Evolutionary conservation across 2,329 filamentous ascomycete species (phyloP).

Genomic region (Polytolypa hystricis): DNA sequence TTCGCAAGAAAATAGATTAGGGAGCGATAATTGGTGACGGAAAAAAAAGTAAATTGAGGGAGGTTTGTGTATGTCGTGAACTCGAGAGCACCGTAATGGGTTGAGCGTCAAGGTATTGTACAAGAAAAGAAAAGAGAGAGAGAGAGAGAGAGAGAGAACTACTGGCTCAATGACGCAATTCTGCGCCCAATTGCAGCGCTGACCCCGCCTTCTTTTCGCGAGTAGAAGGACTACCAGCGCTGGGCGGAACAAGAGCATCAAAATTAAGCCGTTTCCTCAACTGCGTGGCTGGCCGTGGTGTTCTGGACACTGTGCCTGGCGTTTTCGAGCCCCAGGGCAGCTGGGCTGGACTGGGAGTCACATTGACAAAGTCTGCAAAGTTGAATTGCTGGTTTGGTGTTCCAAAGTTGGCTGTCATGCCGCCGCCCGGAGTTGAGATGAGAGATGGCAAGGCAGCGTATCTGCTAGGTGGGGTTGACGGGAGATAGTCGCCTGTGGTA

Average conservation of each 20-base stretch:
- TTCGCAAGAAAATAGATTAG: too few relatives aligned
- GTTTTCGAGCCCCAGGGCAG: constrained; percentile 59
- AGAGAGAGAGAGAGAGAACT: background rate
- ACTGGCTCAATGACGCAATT: constrained; percentile 41
- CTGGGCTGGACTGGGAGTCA: constrained; percentile 90
- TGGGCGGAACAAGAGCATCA: constrained; percentile 56
- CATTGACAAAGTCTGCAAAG: constrained; percentile 94
- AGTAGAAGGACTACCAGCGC: constrained; percentile 32
- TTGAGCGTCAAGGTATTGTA: too few relatives aligned
- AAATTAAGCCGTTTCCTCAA: constrained; percentile 72
- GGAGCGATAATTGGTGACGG: background rate
- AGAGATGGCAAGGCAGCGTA: constrained; percentile 41
- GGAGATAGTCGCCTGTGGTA: constrained; percentile 44
- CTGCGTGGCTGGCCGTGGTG: constrained; percentile 57
- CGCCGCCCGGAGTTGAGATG: constrained; percentile 49
- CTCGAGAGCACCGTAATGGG: too few relatives aligned
- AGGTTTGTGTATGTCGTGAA: background rate
- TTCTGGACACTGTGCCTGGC: constrained; percentile 46
- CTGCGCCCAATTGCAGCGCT: constrained; percentile 56
- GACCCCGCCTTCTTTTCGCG: constrained; percentile 40
- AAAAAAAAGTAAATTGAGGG: background rate
- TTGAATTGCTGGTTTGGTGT: constrained; percentile 83
- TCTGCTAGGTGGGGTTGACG: constrained; percentile 65
- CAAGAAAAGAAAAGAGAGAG: background rate
- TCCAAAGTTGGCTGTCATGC: constrained; percentile 62